Base-by-base conservation (phyloP, 768 basidiomycete species). In the Scleroderma citrinum region DNA sequence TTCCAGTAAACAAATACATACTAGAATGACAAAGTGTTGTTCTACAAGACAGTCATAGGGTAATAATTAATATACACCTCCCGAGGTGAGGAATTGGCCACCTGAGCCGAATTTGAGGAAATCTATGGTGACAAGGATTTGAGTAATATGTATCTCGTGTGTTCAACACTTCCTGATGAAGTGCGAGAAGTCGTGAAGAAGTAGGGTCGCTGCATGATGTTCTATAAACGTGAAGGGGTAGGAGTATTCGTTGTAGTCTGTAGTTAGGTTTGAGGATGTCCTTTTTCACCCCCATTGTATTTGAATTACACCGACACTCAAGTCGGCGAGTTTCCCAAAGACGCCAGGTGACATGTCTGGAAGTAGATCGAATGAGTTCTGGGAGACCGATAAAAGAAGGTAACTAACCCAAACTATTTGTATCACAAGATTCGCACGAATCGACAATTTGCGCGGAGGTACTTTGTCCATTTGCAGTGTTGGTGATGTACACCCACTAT, bases 321-420 rank as follows among this genome's bases (percentile, higher is more conserved):
- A 75, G 5, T 58, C 23, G 16, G 66, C 77, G 40, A 88, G 59
- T 50, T 77, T 53, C 58, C 77, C 3, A 66, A 88, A 88, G 30
- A 84, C 59, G 7, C 71, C 70, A 8, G 76, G 76, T 24, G 83
- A 85, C 80, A 87, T 76, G 61, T 88, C 85, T 88, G 12, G 21
- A 43, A 30, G 13, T 5, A 7, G 7, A 52, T 14, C 37, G 16
- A 23, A 13, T 57, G 17, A 57, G 47, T 12, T 53, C 39, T 24
- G 32, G 31, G 20, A 34, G 11, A 36, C 26, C 23, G 32, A 38
- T 17, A 26, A 2, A 16, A 7, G 23, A 19, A 26, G 47, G 12
- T 7, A 32, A 65, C 76, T 51, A 63, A 86, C 85, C 86, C 53
- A 88, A 66, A 58, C 81, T 78, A 50, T 59, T 54, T 1, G 69